A percentile compares a stretch with the other conserved stretches of the same genome.
phyloP scores from a whole-genome alignment of 1,284 basidiomycete genomes.

The Mycosarcoma maydis region DNA sequence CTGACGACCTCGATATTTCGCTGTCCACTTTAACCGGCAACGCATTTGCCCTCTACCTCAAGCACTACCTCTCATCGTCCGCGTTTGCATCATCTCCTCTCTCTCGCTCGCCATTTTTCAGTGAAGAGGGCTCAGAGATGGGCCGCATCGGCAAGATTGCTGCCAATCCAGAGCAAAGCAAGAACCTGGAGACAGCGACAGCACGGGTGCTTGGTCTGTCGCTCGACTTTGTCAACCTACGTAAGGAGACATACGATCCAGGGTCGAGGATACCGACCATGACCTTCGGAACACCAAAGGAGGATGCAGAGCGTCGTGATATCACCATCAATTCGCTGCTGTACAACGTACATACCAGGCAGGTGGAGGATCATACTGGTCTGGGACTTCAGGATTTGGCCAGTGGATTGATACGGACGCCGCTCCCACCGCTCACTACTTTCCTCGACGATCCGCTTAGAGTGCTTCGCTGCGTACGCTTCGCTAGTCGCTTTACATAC shows the following conservation, averaged over 20 bases:
- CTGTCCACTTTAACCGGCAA: slow-evolving; percentile 86
- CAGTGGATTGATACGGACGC: slow-evolving; percentile 85
- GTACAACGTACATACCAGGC: slow-evolving; percentile 90
- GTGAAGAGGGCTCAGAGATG: slow-evolving; percentile 39
- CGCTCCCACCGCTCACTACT: slow-evolving; percentile 84
- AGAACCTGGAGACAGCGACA: slow-evolving; percentile 97
- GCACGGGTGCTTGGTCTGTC: slow-evolving; percentile 83
- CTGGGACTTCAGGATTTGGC: slow-evolving; percentile 83
- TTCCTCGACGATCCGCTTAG: slow-evolving; percentile 94
- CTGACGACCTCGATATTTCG: slow-evolving; percentile 94
- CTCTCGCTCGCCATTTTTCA: slow-evolving; percentile 68
- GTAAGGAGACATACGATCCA: slow-evolving; percentile 87
- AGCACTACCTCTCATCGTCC: slow-evolving; percentile 74
- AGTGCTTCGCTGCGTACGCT: slow-evolving; percentile 87
- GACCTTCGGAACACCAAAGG: slow-evolving; percentile 86
- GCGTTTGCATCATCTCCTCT: slow-evolving; percentile 63
- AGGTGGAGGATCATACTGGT: slow-evolving; percentile 87
- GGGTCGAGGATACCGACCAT: slow-evolving; percentile 87
- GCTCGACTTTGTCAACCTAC: slow-evolving; percentile 92
- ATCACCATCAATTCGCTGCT: slow-evolving; percentile 96
- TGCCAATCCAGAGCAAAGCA: slow-evolving; percentile 95
- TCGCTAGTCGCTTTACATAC: slow-evolving; percentile 89
- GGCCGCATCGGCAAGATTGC: slow-evolving; percentile 78
- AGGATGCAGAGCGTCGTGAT: slow-evolving; percentile 91
- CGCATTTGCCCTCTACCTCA: slow-evolving; percentile 84